A percentile compares a stretch with the other conserved stretches of the same genome.
phyloP scores from a whole-genome alignment of 495 filamentous ascomycete genomes.

The Parachaetomium inaequale region DNA sequence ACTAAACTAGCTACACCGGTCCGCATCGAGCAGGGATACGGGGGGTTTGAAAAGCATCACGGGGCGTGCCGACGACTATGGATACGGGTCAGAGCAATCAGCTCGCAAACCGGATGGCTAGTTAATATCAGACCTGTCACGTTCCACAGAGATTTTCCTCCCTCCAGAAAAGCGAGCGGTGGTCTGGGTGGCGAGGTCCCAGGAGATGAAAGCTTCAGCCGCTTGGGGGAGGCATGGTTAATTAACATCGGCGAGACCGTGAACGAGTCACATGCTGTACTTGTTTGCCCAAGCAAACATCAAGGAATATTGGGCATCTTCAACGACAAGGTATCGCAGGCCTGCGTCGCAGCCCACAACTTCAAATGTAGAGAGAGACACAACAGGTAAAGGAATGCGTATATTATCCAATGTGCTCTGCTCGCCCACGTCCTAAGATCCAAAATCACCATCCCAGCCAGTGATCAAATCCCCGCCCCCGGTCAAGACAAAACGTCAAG shows the following conservation, averaged over 20 bases:
- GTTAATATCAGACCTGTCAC: neutral
- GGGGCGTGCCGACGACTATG: neutral
- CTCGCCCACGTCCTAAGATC: slow-evolving; percentile 1
- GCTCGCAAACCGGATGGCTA: neutral
- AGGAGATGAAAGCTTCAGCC: too few species aligned
- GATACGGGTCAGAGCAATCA: neutral
- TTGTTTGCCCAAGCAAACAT: slow-evolving; percentile 6
- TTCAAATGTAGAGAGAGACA: neutral
- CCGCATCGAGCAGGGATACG: neutral
- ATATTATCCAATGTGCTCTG: slow-evolving; percentile 5
- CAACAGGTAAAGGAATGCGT: neutral
- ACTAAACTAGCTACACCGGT: neutral
- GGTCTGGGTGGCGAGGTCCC: neutral
- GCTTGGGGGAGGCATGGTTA: too few species aligned
- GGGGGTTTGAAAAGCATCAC: neutral
- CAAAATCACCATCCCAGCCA: neutral
- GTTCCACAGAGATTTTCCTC: slow-evolving; percentile 1
- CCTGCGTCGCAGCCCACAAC: too few species aligned
- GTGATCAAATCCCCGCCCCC: neutral
- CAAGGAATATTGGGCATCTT: too few species aligned
- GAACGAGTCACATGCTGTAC: neutral
- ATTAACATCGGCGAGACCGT: too few species aligned
- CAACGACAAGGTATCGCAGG: too few species aligned
- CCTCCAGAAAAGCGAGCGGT: neutral
- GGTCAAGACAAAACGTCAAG: neutral